Conservation (phyloP, 1,139 yeast species). For the Waltiozyma sp. region DNA sequence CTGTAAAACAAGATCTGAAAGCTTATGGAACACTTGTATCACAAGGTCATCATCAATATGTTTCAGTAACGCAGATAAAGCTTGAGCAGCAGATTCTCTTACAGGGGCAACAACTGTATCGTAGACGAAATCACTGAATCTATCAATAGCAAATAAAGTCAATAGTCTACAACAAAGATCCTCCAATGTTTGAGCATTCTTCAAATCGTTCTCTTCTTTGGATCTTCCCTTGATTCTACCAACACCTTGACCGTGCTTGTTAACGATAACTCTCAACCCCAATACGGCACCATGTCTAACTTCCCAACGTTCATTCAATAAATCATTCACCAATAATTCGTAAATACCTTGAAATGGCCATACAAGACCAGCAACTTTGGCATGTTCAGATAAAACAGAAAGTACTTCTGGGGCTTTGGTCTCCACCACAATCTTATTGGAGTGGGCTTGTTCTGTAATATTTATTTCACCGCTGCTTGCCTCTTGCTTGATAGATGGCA, state of each 20-base stretch:
- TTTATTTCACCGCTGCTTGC: slow-evolving; percentile 28
- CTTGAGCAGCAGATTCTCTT: slow-evolving; percentile 92
- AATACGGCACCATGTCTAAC: slow-evolving; percentile 92
- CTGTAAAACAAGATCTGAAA: slow-evolving; percentile 66
- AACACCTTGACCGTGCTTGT: slow-evolving; percentile 77
- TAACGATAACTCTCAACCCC: slow-evolving; percentile 80
- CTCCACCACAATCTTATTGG: slow-evolving; percentile 76
- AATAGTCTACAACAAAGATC: slow-evolving; percentile 81
- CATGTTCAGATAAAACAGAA: slow-evolving; percentile 65
- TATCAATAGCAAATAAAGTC: slow-evolving; percentile 81
- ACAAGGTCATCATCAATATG: slow-evolving; percentile 55
- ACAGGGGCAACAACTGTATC: slow-evolving; percentile 99
- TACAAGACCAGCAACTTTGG: slow-evolving; percentile 64
- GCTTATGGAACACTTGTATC: slow-evolving; percentile 49
- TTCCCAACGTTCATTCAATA: slow-evolving; percentile 89
- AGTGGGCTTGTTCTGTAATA: slow-evolving; percentile 71
- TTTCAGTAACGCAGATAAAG: slow-evolving; percentile 75
- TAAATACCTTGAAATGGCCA: slow-evolving; percentile 99
- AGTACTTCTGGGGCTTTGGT: slow-evolving; percentile 58
- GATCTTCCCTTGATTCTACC: slow-evolving; percentile 68
- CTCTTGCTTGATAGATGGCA: slow-evolving; percentile 3
- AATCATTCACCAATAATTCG: slow-evolving; percentile 67
- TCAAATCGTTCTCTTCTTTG: slow-evolving; percentile 45
- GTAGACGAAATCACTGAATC: slow-evolving; percentile 95
- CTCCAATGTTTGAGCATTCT: slow-evolving; percentile 66